Base-by-base conservation (phyloP, 768 basidiomycete genomes). In the Tylopilus plumbeoviolaceoides region DNA sequence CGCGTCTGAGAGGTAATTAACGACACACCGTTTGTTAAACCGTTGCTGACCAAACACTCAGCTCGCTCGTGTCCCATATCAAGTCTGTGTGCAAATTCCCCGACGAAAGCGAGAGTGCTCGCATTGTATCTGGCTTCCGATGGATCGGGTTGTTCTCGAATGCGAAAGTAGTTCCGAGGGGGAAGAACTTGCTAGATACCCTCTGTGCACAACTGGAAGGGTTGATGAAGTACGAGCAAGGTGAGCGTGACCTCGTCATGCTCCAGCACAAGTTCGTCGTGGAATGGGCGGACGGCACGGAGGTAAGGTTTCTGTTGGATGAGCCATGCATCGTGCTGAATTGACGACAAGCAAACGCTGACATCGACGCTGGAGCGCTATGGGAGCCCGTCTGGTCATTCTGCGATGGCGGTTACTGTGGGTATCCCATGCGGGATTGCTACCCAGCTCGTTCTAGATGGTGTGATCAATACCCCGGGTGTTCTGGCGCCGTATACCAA, bases 221-320 rank as follows among this genome's bases (percentile, higher is more conserved):
- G 54, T 79, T 95, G 68, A 97, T 97, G 91, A 81, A 84, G 70
- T 98, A 95, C 73, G 89, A 85, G 57, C 72, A 78, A 43, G 91
- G 91, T 57, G 94, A 98, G 72, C 85, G 91, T 12, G 95, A 99
- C 71, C 81, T 98, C 55, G 91, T 99, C 56, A 91, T 98, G 85
- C 83, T 99, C 50, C 95, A 98, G 73, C 95, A 99, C 81, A 95
- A 95, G 76, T 98, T 99, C 67, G 73, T 91, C 60, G 85, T 98
- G 36, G 85, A 93, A 68, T 89, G 87, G 81, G 77, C 80, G 33
- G 91, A 97, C 63, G 94, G 95, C 45, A 78, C 72, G 47, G 74
- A 80, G 72, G 87, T 85, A 53, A 46, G 8, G 20, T 35, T 11
- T 35, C 30, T 30, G 30, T 35, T 35, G 12, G 33, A 35, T 15